These are phyloP conservation scores for Eruca vesicaria DNA, from an alignment of 441 rosid genomes.

Conservation along the genomic window DNA sequence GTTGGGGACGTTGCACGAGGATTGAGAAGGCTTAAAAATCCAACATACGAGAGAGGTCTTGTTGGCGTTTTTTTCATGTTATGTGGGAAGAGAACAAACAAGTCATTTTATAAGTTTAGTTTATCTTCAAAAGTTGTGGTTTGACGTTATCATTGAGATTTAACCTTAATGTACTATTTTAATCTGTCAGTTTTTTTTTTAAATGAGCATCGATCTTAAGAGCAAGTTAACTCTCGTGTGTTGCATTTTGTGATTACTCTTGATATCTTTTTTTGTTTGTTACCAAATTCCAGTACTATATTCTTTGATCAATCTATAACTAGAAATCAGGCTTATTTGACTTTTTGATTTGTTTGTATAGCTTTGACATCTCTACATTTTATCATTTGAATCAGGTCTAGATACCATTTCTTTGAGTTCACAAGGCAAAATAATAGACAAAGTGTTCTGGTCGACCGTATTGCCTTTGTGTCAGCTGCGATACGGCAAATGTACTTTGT, in stretches of 20 bases:
- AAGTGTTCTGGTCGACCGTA: too few relatives aligned
- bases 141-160: not conserved
- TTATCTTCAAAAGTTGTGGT: slow-evolving; percentile 7
- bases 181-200: not conserved
- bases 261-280: not conserved
- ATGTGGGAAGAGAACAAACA: not conserved
- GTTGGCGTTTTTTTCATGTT: not conserved
- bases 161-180: not conserved
- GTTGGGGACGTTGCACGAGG: slow-evolving; percentile 71
- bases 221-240: not conserved
- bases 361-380: not conserved
- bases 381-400: too few relatives aligned
- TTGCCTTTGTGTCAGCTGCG: not conserved
- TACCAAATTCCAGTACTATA: not conserved
- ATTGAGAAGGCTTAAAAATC: slow-evolving; percentile 9
- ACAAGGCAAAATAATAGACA: too few relatives aligned
- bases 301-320: not conserved
- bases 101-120: slow-evolving; percentile 4
- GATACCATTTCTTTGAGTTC: too few relatives aligned
- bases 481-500: not conserved
- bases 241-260: not conserved
- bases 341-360: too few relatives aligned
- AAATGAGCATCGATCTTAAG: not conserved
- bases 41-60: not conserved
- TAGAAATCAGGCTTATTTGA: too few relatives aligned